phyloP scores from a whole-genome alignment of 352 stramenopile genomes.

The Aphanomyces astaci region DNA sequence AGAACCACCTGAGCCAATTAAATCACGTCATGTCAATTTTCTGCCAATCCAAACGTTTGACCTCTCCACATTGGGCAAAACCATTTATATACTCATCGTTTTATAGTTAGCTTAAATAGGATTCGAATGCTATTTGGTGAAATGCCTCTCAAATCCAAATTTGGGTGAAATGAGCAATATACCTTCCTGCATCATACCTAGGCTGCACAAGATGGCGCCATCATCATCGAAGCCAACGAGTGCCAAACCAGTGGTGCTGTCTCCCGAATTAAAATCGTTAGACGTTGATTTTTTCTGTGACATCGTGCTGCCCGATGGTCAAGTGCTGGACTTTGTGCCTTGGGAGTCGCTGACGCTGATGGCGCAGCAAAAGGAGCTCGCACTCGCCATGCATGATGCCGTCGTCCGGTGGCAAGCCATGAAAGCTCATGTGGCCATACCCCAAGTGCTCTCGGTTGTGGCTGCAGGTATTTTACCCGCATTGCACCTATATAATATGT shows the following conservation, averaged over 20 bases:
- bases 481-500: no score
- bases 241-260: neutral
- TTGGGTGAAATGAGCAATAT: no score
- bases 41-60: no score
- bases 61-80: no score
- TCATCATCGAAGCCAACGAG: neutral
- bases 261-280: neutral
- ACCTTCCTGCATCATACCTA: no score
- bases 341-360: neutral
- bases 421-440: neutral
- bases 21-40: no score
- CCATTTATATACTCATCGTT: no score
- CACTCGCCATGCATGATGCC: slow-evolving; percentile 10
- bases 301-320: slow-evolving; percentile 1
- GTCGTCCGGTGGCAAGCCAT: slow-evolving; percentile 11
- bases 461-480: neutral
- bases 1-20: no score
- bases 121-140: no score
- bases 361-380: slow-evolving; percentile 16
- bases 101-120: no score
- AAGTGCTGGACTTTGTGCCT: slow-evolving; percentile 5
- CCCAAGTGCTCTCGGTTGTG: neutral
- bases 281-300: slow-evolving; percentile 8
- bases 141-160: no score
- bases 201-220: neutral